Conservation (phyloP, 192 early-diverging fungal species). For the Diversispora epigaea region DNA sequence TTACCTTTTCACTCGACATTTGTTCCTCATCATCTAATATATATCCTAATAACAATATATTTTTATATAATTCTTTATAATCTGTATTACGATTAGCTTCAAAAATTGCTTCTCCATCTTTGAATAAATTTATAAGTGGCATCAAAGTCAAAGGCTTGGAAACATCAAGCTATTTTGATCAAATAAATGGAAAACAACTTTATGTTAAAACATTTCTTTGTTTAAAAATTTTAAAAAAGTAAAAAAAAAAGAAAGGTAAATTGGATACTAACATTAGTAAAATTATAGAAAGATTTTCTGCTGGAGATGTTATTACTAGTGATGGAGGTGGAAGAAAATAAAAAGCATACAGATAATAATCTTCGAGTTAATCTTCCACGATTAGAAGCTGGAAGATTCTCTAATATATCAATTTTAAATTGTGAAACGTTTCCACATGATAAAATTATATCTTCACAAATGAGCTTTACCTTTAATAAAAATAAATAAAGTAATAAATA, state of each 20-base stretch:
- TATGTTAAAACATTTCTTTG: neutral
- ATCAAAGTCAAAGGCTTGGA: neutral
- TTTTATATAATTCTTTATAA: constrained; percentile 16
- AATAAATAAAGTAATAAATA: neutral
- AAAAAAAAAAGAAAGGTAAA: too few relatives aligned
- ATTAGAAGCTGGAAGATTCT: constrained; percentile 5
- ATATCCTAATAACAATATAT: neutral
- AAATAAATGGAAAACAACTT: neutral
- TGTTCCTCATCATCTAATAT: constrained; percentile 1
- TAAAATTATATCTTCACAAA: constrained; percentile 23
- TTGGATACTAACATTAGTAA: too few relatives aligned
- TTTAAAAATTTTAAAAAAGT: neutral
- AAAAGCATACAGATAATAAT: neutral
- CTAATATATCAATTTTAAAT: constrained; percentile 6
- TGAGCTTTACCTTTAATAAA: neutral
- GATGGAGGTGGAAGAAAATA: neutral
- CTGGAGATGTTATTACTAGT: too few relatives aligned
- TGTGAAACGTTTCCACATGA: neutral
- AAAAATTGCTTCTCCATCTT: neutral
- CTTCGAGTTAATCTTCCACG: constrained; percentile 6
- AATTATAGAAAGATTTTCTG: too few relatives aligned
- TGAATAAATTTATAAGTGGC: neutral
- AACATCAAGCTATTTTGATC: neutral
- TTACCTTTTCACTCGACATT: constrained; percentile 9
- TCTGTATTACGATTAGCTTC: constrained; percentile 15